phyloP scores from a whole-genome alignment of 805 yeast species.

The Candida alai region DNA sequence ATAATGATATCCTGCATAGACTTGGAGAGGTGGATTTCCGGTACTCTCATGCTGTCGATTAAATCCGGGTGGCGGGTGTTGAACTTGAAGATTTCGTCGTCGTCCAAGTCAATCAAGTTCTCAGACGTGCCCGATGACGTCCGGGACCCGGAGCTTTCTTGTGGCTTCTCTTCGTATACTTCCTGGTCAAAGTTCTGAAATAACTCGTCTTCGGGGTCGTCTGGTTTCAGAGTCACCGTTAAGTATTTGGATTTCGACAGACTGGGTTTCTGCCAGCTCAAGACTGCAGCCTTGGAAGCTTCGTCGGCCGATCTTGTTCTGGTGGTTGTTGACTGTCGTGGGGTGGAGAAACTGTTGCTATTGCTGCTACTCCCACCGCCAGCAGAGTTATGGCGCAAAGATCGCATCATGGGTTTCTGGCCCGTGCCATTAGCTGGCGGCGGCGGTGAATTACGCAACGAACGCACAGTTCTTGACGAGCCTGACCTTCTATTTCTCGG shows the following conservation, averaged over 20 bases:
- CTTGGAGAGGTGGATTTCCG: slow-evolving; percentile 2
- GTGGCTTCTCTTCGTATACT: neutral
- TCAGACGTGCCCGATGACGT: slow-evolving; percentile 9
- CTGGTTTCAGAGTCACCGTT: neutral
- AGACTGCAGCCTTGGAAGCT: slow-evolving; percentile 30
- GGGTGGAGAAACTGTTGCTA: too few species aligned
- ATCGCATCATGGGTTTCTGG: slow-evolving; percentile 24
- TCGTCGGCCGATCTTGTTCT: slow-evolving; percentile 12
- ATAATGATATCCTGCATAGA: slow-evolving; percentile 13
- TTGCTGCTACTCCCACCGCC: too few species aligned
- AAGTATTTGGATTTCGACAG: slow-evolving; percentile 5
- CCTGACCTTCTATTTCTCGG: slow-evolving; percentile 6
- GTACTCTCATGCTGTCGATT: neutral
- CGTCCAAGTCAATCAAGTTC: slow-evolving; percentile 9
- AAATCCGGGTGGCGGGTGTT: slow-evolving; percentile 3
- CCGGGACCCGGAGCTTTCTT: slow-evolving; percentile 7
- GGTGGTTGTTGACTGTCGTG: slow-evolving; percentile 5
- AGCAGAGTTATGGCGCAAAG: slow-evolving; percentile 22
- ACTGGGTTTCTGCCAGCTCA: slow-evolving; percentile 25
- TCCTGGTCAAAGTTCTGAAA: slow-evolving; percentile 42
- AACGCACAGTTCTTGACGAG: slow-evolving; percentile 22
- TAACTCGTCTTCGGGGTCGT: slow-evolving; percentile 15
- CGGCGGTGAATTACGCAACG: slow-evolving; percentile 16
- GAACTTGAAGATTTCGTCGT: slow-evolving; percentile 2
- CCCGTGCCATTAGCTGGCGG: slow-evolving; percentile 1